These are phyloP conservation scores for Neonectria magnoliae DNA, from an alignment of 2,329 filamentous ascomycete species.

Conservation along the genomic window DNA sequence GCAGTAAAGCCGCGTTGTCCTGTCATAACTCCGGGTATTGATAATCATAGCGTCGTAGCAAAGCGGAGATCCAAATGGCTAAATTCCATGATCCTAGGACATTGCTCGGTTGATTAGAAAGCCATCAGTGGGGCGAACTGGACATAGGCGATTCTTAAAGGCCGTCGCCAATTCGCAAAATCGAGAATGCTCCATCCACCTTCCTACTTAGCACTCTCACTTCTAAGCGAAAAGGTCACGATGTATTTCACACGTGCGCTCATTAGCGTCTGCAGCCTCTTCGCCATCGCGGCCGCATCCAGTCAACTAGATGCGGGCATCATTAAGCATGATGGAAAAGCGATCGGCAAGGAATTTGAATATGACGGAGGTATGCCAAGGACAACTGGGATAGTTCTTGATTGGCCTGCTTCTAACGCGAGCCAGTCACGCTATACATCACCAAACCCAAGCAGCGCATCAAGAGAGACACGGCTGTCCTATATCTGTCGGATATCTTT, in stretches of 20 bases:
- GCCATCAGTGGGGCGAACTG: neutral
- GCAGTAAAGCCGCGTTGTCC: neutral
- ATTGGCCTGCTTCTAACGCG: neutral
- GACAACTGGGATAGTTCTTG: too few relatives aligned
- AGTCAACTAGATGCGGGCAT: neutral
- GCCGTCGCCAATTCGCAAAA: neutral
- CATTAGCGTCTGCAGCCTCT: neutral
- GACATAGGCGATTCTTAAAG: neutral
- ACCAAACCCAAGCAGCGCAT: neutral
- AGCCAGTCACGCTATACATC: neutral
- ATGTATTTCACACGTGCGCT: neutral
- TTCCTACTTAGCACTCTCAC: neutral
- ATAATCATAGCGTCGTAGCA: neutral
- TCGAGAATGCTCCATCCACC: neutral
- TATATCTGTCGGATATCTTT: conserved; percentile 30
- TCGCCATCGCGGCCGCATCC: neutral
- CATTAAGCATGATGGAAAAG: neutral
- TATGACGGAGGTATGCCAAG: neutral
- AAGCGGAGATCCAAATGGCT: neutral
- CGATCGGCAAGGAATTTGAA: neutral
- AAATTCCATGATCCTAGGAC: neutral
- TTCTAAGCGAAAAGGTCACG: neutral
- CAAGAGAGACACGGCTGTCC: conserved; percentile 8
- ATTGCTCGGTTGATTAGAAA: neutral
- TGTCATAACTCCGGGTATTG: neutral